Conservation (phyloP, 768 basidiomycete genomes). For the Coprinellus aureogranulatus region DNA sequence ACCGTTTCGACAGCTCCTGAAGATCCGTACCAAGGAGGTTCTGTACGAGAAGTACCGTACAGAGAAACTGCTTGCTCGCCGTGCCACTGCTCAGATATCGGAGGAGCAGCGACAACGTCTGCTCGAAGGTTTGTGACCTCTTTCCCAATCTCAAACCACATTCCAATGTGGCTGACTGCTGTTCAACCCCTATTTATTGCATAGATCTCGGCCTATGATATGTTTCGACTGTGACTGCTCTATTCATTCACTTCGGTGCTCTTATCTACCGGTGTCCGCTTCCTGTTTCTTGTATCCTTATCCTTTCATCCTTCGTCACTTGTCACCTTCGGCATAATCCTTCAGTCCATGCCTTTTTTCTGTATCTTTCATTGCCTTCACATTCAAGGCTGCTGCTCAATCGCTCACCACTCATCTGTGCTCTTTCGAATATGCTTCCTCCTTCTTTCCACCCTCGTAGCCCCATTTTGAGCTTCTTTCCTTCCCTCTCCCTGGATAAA, state of each 20-base stretch:
- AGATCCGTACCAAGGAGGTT: conserved; percentile 81
- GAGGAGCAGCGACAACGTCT: conserved; percentile 71
- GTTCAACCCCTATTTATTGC: neutral
- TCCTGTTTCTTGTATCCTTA: neutral
- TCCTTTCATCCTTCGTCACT: no score
- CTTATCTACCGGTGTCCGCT: neutral
- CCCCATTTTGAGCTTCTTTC: neutral
- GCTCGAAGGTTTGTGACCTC: conserved; percentile 56
- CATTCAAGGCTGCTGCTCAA: neutral
- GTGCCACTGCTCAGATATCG: conserved; percentile 76
- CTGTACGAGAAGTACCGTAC: conserved; percentile 92
- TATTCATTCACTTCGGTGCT: neutral
- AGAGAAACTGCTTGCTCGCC: conserved; percentile 83
- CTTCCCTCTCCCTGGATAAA: conserved; percentile 1
- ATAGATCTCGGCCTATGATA: conserved; percentile 23
- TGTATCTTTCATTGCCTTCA: neutral
- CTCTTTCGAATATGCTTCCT: neutral
- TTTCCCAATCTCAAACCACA: neutral
- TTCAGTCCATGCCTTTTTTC: no score
- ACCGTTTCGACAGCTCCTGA: conserved; percentile 56
- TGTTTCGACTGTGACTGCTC: conserved; percentile 4
- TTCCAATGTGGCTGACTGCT: neutral
- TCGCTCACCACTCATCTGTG: neutral
- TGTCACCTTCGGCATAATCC: no score
- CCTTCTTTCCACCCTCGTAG: neutral